phyloP scores from a whole-genome alignment of 2,329 filamentous ascomycete species.

The Truncatella angustata region DNA sequence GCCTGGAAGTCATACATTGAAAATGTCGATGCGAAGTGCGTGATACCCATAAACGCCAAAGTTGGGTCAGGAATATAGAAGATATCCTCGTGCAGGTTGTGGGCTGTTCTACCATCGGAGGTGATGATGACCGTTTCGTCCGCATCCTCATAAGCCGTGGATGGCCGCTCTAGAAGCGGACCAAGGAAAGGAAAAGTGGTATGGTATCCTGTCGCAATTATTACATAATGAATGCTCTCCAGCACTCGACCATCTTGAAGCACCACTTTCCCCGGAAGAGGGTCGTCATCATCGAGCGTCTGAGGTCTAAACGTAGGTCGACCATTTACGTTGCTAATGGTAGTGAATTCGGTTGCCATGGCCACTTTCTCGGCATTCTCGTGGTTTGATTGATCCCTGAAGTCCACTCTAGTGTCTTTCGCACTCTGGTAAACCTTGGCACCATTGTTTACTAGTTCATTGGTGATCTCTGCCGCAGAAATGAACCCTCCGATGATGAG shows the following conservation, averaged over 20 bases:
- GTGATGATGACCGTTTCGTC: slow-evolving; percentile 56
- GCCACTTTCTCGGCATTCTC: slow-evolving; percentile 49
- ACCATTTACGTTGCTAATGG: slow-evolving; percentile 27
- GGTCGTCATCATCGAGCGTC: background rate
- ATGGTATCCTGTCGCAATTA: slow-evolving; percentile 68
- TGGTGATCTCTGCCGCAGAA: slow-evolving; percentile 40
- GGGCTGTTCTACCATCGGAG: slow-evolving; percentile 56
- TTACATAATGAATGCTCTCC: slow-evolving; percentile 55
- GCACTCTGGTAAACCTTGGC: background rate
- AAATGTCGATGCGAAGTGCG: slow-evolving; percentile 65
- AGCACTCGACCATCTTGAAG: slow-evolving; percentile 53
- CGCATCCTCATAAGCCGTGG: slow-evolving; percentile 40
- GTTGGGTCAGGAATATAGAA: slow-evolving; percentile 69
- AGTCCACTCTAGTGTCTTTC: background rate
- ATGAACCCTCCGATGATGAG: slow-evolving; percentile 43
- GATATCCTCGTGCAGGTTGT: slow-evolving; percentile 69
- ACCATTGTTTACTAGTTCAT: slow-evolving; percentile 28
- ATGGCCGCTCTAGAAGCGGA: slow-evolving; percentile 42
- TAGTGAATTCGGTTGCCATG: slow-evolving; percentile 45
- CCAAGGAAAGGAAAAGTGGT: slow-evolving; percentile 63
- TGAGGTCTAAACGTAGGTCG: background rate
- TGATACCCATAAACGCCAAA: slow-evolving; percentile 62
- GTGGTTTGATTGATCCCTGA: slow-evolving; percentile 32
- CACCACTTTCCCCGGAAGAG: slow-evolving; percentile 43
- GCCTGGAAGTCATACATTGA: slow-evolving; percentile 70